Evolutionary conservation across 1,284 basidiomycete genomes (phyloP).

Genomic region (Tilletia setariae): DNA sequence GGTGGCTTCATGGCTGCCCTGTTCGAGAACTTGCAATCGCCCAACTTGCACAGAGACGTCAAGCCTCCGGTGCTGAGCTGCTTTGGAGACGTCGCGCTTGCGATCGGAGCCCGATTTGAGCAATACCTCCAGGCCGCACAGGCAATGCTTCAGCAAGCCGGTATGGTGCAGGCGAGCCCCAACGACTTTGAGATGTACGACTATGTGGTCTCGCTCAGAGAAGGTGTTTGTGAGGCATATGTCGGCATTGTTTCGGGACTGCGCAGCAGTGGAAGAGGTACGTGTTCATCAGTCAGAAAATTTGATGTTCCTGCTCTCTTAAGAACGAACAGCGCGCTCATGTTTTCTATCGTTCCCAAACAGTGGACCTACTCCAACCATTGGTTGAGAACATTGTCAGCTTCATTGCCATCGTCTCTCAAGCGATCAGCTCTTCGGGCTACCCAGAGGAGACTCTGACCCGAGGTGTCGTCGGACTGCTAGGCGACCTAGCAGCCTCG

Average conservation of each 20-base stretch:
- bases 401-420: constrained; percentile 74
- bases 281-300: constrained; percentile 56
- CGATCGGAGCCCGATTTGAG: constrained; percentile 78
- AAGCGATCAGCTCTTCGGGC: constrained; percentile 62
- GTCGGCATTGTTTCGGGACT: constrained; percentile 88
- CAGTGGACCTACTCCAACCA: constrained; percentile 66
- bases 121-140: constrained; percentile 87
- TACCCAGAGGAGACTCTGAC: constrained; percentile 69
- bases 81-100: constrained; percentile 95
- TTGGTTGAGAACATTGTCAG: constrained; percentile 75
- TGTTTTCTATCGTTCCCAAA: background rate
- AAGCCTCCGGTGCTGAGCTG: constrained; percentile 93
- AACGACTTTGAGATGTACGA: constrained; percentile 85
- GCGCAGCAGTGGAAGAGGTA: constrained; percentile 70
- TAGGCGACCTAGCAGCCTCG: constrained; percentile 86
- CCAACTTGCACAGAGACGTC: constrained; percentile 85
- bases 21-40: constrained; percentile 85
- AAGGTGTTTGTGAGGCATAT: constrained; percentile 94
- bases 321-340: background rate
- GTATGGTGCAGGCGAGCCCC: constrained; percentile 62
- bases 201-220: constrained; percentile 83
- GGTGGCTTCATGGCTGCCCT: constrained; percentile 84
- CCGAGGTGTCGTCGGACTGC: constrained; percentile 73
- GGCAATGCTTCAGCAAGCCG: constrained; percentile 86
- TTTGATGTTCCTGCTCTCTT: background rate